phyloP scores from a whole-genome alignment of 2,329 filamentous ascomycete genomes.

The Aspergillus intermedius region DNA sequence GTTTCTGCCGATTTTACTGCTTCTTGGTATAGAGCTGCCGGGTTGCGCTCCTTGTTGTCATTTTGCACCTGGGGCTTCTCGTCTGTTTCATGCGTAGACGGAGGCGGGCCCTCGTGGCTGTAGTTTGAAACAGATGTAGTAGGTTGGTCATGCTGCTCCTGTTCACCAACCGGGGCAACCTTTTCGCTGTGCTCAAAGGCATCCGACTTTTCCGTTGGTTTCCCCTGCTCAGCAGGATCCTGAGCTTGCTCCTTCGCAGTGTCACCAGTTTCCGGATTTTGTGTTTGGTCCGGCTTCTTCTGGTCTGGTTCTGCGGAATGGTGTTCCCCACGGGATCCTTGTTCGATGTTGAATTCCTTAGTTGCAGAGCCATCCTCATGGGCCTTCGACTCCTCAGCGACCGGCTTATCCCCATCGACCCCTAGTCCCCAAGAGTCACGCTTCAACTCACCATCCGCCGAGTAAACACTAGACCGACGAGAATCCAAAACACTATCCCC shows the following conservation, averaged over 20 bases:
- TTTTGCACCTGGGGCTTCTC: background rate
- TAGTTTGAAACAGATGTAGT: background rate
- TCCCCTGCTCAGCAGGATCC: too few species aligned
- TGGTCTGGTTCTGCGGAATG: too few species aligned
- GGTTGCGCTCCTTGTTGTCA: background rate
- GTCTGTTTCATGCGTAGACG: background rate
- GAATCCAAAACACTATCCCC: constrained; percentile 15
- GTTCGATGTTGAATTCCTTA: background rate
- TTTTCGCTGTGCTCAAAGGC: background rate
- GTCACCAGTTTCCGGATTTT: too few species aligned
- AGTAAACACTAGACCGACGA: constrained; percentile 10
- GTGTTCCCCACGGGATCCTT: background rate
- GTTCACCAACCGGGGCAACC: background rate
- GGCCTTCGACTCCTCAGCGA: background rate
- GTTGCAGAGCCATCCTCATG: background rate
- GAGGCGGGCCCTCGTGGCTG: background rate
- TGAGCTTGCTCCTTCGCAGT: too few species aligned
- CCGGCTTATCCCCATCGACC: background rate
- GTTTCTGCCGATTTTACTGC: background rate
- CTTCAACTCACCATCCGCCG: constrained; percentile 1
- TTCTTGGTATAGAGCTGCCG: background rate
- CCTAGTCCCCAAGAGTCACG: background rate
- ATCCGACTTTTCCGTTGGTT: background rate
- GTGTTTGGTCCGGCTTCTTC: too few species aligned
- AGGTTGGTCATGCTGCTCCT: background rate